phyloP scores from a whole-genome alignment of 1,284 basidiomycete species.

The Sanghuangporus baumii region DNA sequence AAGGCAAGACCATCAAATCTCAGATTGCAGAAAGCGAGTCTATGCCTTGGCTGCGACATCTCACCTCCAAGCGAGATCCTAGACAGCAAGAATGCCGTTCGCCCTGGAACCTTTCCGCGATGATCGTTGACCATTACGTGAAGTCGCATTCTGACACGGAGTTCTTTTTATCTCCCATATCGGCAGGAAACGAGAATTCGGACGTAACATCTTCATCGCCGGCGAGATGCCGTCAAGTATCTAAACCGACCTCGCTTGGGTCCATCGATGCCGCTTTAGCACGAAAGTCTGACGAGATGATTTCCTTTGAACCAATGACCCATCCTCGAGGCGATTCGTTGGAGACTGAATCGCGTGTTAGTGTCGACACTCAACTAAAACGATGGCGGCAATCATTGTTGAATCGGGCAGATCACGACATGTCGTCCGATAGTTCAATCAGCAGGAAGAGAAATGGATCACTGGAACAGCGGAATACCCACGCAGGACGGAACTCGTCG shows the following conservation, averaged over 20 bases:
- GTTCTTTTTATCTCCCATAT: slow-evolving; percentile 38
- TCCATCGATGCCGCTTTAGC: slow-evolving; percentile 38
- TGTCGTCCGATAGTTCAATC: slow-evolving; percentile 11
- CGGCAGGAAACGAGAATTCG: slow-evolving; percentile 17
- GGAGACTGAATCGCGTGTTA: slow-evolving; percentile 7
- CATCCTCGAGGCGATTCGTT: slow-evolving; percentile 35
- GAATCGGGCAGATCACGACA: slow-evolving; percentile 34
- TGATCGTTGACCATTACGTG: slow-evolving; percentile 61
- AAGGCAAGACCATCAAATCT: slow-evolving; percentile 38
- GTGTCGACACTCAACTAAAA: slow-evolving; percentile 26
- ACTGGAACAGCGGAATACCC: slow-evolving; percentile 22
- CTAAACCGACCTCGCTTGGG: slow-evolving; percentile 20
- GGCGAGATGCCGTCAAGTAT: neutral
- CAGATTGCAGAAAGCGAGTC: slow-evolving; percentile 59
- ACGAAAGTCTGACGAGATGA: slow-evolving; percentile 40
- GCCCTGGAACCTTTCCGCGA: slow-evolving; percentile 60
- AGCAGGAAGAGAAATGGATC: slow-evolving; percentile 1
- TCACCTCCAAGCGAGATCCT: slow-evolving; percentile 39
- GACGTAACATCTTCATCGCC: slow-evolving; percentile 11
- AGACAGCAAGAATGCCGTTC: neutral
- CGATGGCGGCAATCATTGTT: slow-evolving; percentile 38
- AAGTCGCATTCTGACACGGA: slow-evolving; percentile 33
- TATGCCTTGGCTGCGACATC: slow-evolving; percentile 64
- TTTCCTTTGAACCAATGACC: slow-evolving; percentile 43
- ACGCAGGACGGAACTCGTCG: slow-evolving; percentile 33